Evolutionary conservation across 169 alveolate genomes (phyloP), one percentile per base, ranked within the genome.

Genomic region (Plasmodium cynomolgi): DNA sequence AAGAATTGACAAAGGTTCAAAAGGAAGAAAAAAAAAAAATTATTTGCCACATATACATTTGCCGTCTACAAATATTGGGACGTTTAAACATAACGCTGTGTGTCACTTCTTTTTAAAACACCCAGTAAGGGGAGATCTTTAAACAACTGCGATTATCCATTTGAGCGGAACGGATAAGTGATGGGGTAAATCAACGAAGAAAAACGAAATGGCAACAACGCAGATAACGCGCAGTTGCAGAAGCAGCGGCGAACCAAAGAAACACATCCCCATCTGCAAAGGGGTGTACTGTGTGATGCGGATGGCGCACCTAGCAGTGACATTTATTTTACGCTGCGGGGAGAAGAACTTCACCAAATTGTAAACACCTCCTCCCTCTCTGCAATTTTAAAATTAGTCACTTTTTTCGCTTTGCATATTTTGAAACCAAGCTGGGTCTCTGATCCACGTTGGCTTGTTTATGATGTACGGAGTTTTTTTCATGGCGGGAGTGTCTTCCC

Each of bases 401-500:
- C 37, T 73, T 44, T 80, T 88, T 29, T 26, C 17, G n/a, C 72
- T 79, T 88, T 88, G 80, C 50, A 88, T 34, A 79, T 88, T 88
- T 79, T 88, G 83, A 88, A 88, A 88, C 94, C 94, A 88, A 4
- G 20, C 15, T 37, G 94, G 94, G 41, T 88, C 94, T 31, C 50
- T 88, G n/a, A 88, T 1, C 94, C 94, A 88, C 29, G 44, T 31
- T 8, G 94, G 94, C 83, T 88, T 88, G 83, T 88, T 88, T 88
- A 88, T 23, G 31, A 88, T 88, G 56, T 80, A 26, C 44, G 94
- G 94, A 44, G 81, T 88, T 23, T 68, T 88, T 88, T 88, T 88
- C 94, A 88, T 88, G n/a, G 94, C 94, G 23, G 94, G 94, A 56
- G 94, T 88, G 23, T 88, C 91, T 33, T 88, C 90, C 68, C 81